These are phyloP conservation scores for Crithidia sp. DNA, from an alignment of 208 protist genomes.

Conservation along the genomic window DNA sequence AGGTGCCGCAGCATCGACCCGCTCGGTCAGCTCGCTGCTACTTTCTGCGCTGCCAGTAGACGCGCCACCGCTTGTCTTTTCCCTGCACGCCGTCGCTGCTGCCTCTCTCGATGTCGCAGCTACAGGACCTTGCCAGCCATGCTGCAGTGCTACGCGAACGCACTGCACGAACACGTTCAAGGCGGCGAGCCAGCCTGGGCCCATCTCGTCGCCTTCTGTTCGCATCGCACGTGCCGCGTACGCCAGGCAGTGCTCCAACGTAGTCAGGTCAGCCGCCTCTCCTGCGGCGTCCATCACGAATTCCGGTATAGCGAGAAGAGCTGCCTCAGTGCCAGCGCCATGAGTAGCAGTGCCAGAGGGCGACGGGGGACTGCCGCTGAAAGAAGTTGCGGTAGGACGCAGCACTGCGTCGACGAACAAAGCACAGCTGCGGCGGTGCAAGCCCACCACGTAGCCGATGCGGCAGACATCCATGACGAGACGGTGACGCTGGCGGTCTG, in stretches of 20 bases:
- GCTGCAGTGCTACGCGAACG: conserved; percentile 22
- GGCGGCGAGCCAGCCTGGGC: conserved; percentile 10
- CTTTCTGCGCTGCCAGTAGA: background rate
- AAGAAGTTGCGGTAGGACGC: background rate
- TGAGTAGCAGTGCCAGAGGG: background rate
- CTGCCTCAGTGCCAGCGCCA: background rate
- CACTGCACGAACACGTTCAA: conserved; percentile 31
- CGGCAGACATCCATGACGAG: conserved; percentile 26
- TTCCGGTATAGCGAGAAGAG: conserved; percentile 12
- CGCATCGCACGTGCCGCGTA: background rate
- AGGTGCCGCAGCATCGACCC: too few relatives aligned
- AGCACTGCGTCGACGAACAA: conserved; percentile 29
- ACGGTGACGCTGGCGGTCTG: conserved; percentile 22
- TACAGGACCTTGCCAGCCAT: conserved; percentile 13
- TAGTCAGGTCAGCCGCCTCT: conserved; percentile 23
- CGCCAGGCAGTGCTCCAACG: conserved; percentile 20
- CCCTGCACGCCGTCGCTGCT: background rate
- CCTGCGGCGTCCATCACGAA: conserved; percentile 38
- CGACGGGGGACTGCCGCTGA: too few relatives aligned
- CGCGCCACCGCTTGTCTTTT: background rate
- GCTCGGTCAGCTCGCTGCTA: background rate
- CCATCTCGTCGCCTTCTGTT: conserved; percentile 1
- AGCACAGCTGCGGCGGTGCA: conserved; percentile 31
- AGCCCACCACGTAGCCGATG: conserved; percentile 30
- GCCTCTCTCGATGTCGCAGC: background rate